Evolutionary conservation across 2,329 filamentous ascomycete genomes (phyloP), one percentile per base, ranked within the genome.

Genomic region (Diaporthe citrichinensis): DNA sequence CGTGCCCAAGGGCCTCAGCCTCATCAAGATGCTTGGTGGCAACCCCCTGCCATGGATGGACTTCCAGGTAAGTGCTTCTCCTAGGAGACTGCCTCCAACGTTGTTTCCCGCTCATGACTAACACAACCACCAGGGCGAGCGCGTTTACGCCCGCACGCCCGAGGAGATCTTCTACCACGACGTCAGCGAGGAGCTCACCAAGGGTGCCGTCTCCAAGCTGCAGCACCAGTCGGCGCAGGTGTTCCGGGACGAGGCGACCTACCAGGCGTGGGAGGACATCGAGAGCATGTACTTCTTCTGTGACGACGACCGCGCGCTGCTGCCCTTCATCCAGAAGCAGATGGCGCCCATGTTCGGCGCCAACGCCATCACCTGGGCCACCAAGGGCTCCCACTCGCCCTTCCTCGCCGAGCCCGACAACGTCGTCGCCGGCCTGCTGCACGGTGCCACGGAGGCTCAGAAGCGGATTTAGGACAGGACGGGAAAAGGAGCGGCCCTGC

Each of bases 41-140:
- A 34, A 78, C 15, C 79, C 72, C 15, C 59, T 79, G 41, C 79
- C 79, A 2, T 81, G 79, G 79, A 81, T 81, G 79, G 77, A 76
- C 41, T 72, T 76, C 72, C 57, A 76, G 67, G 75, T 75, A 28
- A 61, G 75, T 55, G 5, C 4, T 55, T 25, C 28, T 17, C 4
- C 34, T n/a, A 17, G n/a, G 25, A 25, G 7, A 4, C 12, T 15
- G 25, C 34, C 20, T 8, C 6, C 14, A 8, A 1, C 10, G 36
- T 6, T 34, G 8, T 23, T 31, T 31, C 31, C 31, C 34, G 28
- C 28, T 20, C 25, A 41, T 59, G 34, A 69, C 58, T 68, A 31
- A 76, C 67, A 12, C 9, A 25, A 36, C 23, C 14, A 49, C 53
- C 44, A 78, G 68, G 76, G 74, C 15, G 75, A 78, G 49, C 74